Base-by-base conservation (phyloP, 1,284 basidiomycete genomes). In the Sporisorium graminicola region DNA sequence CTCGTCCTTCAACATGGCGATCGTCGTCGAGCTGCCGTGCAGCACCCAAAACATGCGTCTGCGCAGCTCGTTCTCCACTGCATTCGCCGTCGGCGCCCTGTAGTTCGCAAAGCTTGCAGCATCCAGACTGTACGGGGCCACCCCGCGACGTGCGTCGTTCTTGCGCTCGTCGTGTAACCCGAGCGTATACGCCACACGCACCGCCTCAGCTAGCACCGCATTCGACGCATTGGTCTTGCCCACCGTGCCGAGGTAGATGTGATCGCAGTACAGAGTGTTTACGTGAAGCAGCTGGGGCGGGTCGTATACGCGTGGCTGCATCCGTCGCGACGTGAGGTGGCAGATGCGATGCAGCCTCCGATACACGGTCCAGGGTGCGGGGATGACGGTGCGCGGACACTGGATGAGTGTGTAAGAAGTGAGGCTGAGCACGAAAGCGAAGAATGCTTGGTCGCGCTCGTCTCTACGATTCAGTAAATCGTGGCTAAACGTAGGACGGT, bases 181-280 rank as follows among this genome's bases (percentile, higher is more conserved):
- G 5, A 81, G 58, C 37, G 77, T 72, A 13, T 59, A 77, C 1
- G 77, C 74, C 18, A 74, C 67, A 2, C 77, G 61, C 24, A 81
- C 65, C 0, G 77, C 74, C 42, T 81, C 79, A 4, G 77, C 79
- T 5, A 79, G 74, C 12, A 75, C 66, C 0, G 79, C 77, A 29
- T 81, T 81, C 51, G 71, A 77, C 2, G 79, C 79, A 20, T 74
- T 77, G 55, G 37, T 67, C 26, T 62, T 55, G 40, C 77, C 74
- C 0, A 66, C 58, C 14, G 75, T 72, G 29, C 79, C 77, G 16
- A 81, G 67, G 43, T 81, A 81, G 65, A 81, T 81, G 62, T 79
- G 78, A 40, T 80, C 75, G 56, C 78, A 78, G 53, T 79, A 79
- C 33, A 81, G 77, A 13, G 78, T 80, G 47, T 53, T 67, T 50